Percentiles rank a stretch among this genome's conserved stretches.
Conservation (phyloP, 1,139 yeast genomes). For the Pichia sorboxylosa region DNA sequence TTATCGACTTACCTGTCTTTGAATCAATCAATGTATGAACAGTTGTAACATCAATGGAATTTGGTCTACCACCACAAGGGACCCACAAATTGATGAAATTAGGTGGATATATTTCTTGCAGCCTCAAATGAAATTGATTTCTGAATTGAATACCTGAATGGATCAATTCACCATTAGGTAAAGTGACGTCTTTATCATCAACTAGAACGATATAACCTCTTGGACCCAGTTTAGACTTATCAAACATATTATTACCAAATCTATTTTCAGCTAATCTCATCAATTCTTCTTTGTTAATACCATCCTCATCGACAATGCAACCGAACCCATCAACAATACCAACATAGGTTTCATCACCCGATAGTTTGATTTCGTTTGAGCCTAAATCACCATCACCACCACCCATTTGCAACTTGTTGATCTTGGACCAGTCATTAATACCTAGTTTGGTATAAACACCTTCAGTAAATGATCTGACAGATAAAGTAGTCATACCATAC, state of each 20-base stretch:
- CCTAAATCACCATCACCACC: conserved; percentile 99
- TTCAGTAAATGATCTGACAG: conserved; percentile 87
- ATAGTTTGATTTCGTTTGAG: conserved; percentile 81
- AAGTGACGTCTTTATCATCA: conserved; percentile 67
- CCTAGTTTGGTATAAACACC: conserved; percentile 72
- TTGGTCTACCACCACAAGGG: conserved; percentile 99
- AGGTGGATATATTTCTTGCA: conserved; percentile 49
- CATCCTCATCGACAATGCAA: conserved; percentile 83
- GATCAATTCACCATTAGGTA: conserved; percentile 65
- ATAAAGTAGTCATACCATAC: conserved; percentile 94
- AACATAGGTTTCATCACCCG: conserved; percentile 68
- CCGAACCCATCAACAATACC: conserved; percentile 95
- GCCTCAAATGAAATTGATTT: conserved; percentile 75
- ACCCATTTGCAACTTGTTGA: conserved; percentile 88
- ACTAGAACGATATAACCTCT: conserved; percentile 77
- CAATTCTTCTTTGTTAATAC: conserved; percentile 72
- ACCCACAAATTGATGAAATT: conserved; percentile 72
- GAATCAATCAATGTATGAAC: conserved; percentile 62
- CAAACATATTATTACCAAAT: conserved; percentile 62
- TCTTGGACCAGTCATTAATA: conserved; percentile 40
- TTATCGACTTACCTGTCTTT: conserved; percentile 62
- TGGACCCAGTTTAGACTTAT: conserved; percentile 51
- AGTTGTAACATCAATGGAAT: conserved; percentile 82
- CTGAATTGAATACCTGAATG: conserved; percentile 88
- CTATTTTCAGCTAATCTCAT: conserved; percentile 68